Evolutionary conservation across 2,329 filamentous ascomycete species (phyloP), one percentile per base, ranked within the genome.

Genomic region (Fusarium pseudocircinatum): DNA sequence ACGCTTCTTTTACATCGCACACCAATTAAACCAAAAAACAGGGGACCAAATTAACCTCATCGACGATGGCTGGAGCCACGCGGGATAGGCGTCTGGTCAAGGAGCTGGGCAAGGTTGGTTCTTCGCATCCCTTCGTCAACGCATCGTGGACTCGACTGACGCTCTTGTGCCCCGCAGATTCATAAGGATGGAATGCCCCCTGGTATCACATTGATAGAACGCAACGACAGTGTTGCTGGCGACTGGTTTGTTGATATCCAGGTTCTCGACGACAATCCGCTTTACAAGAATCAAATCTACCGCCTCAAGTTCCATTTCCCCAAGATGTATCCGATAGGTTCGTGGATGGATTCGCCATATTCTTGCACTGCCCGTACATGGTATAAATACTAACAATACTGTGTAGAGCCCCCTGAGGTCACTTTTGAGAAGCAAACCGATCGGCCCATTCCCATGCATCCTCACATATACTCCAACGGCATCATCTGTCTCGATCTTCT

Each of bases 401-500:
- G 24, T 44, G 34, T 77, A 97, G 96, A 98, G 85, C 93, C 96
- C 0, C 96, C 96, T 30, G 96, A 99, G 86, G 96, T 98, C 74
- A 93, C 93, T 63, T 99, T 99, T 80, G 87, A 94, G 62, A 87
- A 91, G 77, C 85, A 89, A 60, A 82, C 89, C 39, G 85, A 88
- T 76, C 88, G 90, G 49, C 87, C 88, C 42, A 95, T 99, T 78
- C 96, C 96, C 2, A 95, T 97, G 82, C 96, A 99, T 79, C 96
- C 96, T 7, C 96, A 99, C 84, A 94, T 99, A 82, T 99, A 99
- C 85, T 96, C 93, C 77, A 99, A 99, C 83, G 96, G 96, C 77
- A 97, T 98, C 82, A 99, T 99, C 80, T 99, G 96, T 79, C 92
- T 99, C 54, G 96, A 99, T 78, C 89, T 99, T 4, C 90, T 99